A percentile compares a stretch with the other conserved stretches of the same genome.
Evolutionary conservation across 177 flowering plant genomes (phyloP).

Genomic region (Vitis hybrid): DNA sequence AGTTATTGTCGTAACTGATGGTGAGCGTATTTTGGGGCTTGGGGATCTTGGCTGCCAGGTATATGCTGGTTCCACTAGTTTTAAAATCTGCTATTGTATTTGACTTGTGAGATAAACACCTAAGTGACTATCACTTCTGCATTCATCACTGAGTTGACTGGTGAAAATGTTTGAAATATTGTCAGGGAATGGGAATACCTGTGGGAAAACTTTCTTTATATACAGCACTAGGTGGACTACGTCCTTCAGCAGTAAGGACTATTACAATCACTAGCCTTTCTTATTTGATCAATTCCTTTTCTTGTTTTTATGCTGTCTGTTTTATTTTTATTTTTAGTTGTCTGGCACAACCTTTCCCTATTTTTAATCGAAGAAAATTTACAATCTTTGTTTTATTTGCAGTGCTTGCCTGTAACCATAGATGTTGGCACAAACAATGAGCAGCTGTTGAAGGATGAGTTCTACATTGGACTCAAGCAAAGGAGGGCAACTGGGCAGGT

Average conservation of each 20-base stretch:
- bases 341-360: not conserved
- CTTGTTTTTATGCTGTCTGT: not conserved
- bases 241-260: conserved; percentile 69
- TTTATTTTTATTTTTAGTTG: not conserved
- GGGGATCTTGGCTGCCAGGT: conserved; percentile 94
- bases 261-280: not conserved
- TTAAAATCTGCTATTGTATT: not conserved
- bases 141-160: not conserved
- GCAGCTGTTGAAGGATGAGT: conserved; percentile 66
- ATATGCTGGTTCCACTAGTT: conserved; percentile 1
- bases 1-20: conserved; percentile 82
- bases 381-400: conserved; percentile 12
- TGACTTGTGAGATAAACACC: not conserved
- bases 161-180: conserved; percentile 5
- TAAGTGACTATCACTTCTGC: not conserved
- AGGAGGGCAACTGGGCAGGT: conserved; percentile 87
- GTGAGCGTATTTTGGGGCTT: conserved; percentile 82
- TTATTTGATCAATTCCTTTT: not conserved
- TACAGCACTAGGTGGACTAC: conserved; percentile 80
- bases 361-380: not conserved
- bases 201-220: conserved; percentile 81
- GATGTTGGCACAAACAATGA: conserved; percentile 91
- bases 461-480: conserved; percentile 78
- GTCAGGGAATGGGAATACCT: conserved; percentile 88
- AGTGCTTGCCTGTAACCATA: conserved; percentile 89